Conservation (phyloP, 2,329 filamentous ascomycete genomes). For the Microdochium bolleyi region DNA sequence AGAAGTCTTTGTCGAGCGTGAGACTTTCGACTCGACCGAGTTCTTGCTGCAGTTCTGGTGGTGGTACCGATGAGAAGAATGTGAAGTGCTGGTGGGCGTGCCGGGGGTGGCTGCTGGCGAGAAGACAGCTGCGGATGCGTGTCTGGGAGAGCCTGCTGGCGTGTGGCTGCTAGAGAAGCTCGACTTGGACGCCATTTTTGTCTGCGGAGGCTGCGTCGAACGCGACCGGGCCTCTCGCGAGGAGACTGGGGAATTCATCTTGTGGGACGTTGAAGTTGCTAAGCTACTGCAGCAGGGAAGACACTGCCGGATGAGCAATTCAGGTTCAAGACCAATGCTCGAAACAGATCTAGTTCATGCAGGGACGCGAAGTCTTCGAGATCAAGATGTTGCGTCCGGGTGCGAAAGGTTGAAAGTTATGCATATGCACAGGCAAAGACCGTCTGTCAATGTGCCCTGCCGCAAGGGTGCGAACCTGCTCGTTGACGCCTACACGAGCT, state of each 20-base stretch:
- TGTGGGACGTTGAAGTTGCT: background rate
- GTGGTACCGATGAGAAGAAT: constrained; percentile 29
- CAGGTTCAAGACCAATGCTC: too few relatives aligned
- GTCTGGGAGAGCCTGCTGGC: background rate
- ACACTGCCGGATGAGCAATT: too few relatives aligned
- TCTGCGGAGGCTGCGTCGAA: background rate
- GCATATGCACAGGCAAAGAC: too few relatives aligned
- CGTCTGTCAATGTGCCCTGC: too few relatives aligned
- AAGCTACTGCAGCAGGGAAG: too few relatives aligned
- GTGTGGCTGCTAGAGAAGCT: background rate
- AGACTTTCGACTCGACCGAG: background rate
- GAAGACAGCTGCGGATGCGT: constrained; percentile 13
- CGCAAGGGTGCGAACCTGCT: too few relatives aligned
- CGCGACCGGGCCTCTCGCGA: background rate
- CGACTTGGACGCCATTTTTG: background rate
- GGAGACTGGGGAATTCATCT: background rate
- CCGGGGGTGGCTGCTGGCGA: background rate
- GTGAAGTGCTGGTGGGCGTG: constrained; percentile 12
- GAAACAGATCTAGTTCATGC: too few relatives aligned
- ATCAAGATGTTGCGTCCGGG: too few relatives aligned
- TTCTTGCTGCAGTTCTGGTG: constrained; percentile 27
- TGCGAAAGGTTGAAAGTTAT: too few relatives aligned
- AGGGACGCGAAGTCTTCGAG: too few relatives aligned
- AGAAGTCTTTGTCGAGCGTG: background rate
- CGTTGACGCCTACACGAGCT: too few relatives aligned